Percentiles rank a stretch among this genome's conserved stretches.
These are phyloP conservation scores for Rutstroemia sydowiana DNA, from an alignment of 2,329 filamentous ascomycete species.

Conservation along the genomic window DNA sequence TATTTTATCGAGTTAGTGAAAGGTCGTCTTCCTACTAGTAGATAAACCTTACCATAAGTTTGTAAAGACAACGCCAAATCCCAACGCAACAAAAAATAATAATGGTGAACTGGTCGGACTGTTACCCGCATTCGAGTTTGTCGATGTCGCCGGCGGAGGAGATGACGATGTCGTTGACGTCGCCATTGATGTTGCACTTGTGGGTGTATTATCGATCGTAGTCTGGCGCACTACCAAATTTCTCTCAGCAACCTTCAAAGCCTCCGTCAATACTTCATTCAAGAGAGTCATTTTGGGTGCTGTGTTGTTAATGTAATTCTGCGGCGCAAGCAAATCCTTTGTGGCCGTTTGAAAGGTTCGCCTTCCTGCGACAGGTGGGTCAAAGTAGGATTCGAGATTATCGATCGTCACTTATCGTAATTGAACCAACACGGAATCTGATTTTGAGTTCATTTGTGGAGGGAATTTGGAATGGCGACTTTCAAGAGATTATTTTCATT, in stretches of 20 bases:
- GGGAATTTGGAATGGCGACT: background rate
- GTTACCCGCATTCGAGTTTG: slow-evolving; percentile 12
- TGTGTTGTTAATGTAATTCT: background rate
- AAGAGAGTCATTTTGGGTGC: slow-evolving; percentile 19
- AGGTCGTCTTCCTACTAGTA: background rate
- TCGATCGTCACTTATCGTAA: slow-evolving; percentile 4
- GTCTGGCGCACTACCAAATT: slow-evolving; percentile 6
- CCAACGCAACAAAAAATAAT: slow-evolving; percentile 89
- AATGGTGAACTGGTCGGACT: slow-evolving; percentile 63
- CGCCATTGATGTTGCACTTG: slow-evolving; percentile 1
- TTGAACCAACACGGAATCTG: background rate
- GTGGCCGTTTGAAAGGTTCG: no score
- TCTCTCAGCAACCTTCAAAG: slow-evolving; percentile 21
- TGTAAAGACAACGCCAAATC: slow-evolving; percentile 96
- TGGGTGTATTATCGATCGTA: background rate
- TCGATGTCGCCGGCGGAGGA: slow-evolving; percentile 14
- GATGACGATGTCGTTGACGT: slow-evolving; percentile 13
- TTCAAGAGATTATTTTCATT: no score
- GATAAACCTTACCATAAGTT: slow-evolving; percentile 78
- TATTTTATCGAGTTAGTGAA: slow-evolving; percentile 21
- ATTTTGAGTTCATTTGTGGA: background rate
- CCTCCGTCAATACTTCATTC: slow-evolving; percentile 24
- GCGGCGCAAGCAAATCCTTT: background rate
- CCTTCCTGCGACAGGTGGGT: background rate
- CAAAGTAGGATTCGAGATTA: background rate